Conservation (phyloP, 805 yeast genomes). For the Zygosaccharomyces bisporus region DNA sequence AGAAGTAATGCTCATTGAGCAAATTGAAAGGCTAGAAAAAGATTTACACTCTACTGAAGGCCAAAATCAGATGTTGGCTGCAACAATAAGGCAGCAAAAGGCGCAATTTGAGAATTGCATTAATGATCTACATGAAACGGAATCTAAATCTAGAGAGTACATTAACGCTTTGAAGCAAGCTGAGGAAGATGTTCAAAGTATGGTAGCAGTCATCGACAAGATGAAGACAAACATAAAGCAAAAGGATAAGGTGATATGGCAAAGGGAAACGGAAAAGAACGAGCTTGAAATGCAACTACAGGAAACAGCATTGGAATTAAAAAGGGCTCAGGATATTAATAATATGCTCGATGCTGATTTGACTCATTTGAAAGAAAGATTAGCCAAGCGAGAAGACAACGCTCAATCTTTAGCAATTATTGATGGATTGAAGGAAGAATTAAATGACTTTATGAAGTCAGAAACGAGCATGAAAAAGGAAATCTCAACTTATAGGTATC, state of each 20-base stretch:
- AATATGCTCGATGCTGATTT: constrained; percentile 54
- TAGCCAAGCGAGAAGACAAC: constrained; percentile 40
- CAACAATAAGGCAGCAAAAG: constrained; percentile 59
- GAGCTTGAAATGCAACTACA: constrained; percentile 53
- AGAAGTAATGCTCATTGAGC: constrained; percentile 38
- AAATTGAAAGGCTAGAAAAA: constrained; percentile 46
- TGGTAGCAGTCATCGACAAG: constrained; percentile 52
- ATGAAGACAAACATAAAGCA: constrained; percentile 49
- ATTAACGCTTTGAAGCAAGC: constrained; percentile 44
- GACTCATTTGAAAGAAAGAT: constrained; percentile 47
- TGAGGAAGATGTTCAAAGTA: constrained; percentile 50
- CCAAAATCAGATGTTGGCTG: constrained; percentile 54
- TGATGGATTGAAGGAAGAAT: constrained; percentile 48
- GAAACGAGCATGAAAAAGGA: constrained; percentile 67
- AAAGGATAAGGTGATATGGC: constrained; percentile 54
- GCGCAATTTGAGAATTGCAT: constrained; percentile 70
- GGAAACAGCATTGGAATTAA: constrained; percentile 52
- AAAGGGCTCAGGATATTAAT: constrained; percentile 47
- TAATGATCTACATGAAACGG: constrained; percentile 72
- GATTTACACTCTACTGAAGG: constrained; percentile 53
- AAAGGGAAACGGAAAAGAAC: constrained; percentile 47
- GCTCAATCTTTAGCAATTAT: constrained; percentile 51
- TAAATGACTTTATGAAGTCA: constrained; percentile 52
- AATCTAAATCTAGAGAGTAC: constrained; percentile 57
- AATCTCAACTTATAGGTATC: constrained; percentile 57